Evolutionary conservation across 2,329 filamentous ascomycete species (phyloP), one percentile per base, ranked within the genome.

Genomic region (Tolypocladium cylindrosporum): DNA sequence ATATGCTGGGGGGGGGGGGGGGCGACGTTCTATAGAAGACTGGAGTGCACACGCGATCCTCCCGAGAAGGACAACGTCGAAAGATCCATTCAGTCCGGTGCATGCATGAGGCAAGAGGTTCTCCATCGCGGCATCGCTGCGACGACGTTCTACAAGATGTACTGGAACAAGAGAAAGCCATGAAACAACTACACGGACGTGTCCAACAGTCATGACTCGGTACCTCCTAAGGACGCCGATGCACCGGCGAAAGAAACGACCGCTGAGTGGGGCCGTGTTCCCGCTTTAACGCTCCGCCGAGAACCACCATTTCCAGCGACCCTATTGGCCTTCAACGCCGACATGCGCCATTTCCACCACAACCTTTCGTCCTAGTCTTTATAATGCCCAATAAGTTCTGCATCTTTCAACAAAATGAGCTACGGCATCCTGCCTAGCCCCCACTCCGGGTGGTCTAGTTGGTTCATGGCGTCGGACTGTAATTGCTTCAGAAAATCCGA

Each of bases 391-490:
- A 51, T 51, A 51, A 51, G 16, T 9, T 10, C 48, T 1, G 9
- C 1, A 3, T 11, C n/a, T 2, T n/a, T n/a, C 48, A 51, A 51
- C 27, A 51, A 51, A 51, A 34, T 50, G 27, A 14, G n/a, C 10
- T 19, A 21, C 2, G 19, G 19, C 19, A n/a, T 14, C 9, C 19
- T 4, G 14, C 45, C 13, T 48, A 8, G 11, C 8, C 45, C 45
- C 16, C 51, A 39, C 65, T 67, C 65, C 61, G 63, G 61, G 64
- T 66, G 62, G 65, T 67, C 65, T 67, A 67, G 65, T 65, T 67
- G 65, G 65, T 63, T 66, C 59, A 67, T 67, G 65, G 65, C 65
- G 63, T 67, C 60, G 58, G 65, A 60, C 65, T 67, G 65, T 66
- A 67, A 67, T 59, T 58, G 63, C 45, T 40, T 58, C 59, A 61